Evolutionary conservation across 306 rosid genomes (phyloP), one percentile per base, ranked within the genome.

Genomic region (Dalbergia cultrata): DNA sequence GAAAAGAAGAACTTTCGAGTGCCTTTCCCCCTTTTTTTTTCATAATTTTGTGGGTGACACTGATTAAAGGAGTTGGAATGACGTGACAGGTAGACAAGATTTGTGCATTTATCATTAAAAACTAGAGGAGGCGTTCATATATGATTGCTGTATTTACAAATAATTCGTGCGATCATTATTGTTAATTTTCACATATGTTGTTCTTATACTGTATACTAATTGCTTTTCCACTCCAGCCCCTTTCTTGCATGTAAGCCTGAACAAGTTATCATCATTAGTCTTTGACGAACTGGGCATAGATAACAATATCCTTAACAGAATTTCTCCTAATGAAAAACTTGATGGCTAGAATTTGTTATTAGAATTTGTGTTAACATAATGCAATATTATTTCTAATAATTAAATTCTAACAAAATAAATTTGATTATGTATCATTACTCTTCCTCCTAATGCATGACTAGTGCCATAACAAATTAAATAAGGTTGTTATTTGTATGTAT

Each of bases 201-300:
- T 59, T 12, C 22, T 10, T 59, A 22, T 59, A 12, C 41, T 58
- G 31, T 26, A 21, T 1, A 58, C 35, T 58, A 58, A 18, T 58
- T 58, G 56, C 63, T 58, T 10, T 26, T 19, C 14, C 63, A 9
- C 63, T 47, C 70, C 19, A 67, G 50, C 43, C 31, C 35, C 45
- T 59, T 52, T 73, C 81, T 69, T 74, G 65, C 41, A 57, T 61
- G 47, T 43, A 74, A 68, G 84, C 41, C 41, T 63, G 45, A 74
- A 81, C 79, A 35, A 26, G 69, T 39, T 7, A 75, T 49, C 77
- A 58, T 75, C 56, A 45, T 58, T 64, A 59, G 18, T 34, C 53
- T 65, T 35, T 39, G n/a, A 0, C 12, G 11, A 0, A 22, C 5
- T 2, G 31, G 9, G 47, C 5, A 33, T 70, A 57, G 68, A 16